These are phyloP conservation scores for Epichloe gansuensis DNA, from an alignment of 2,329 filamentous ascomycete species.

Conservation along the genomic window DNA sequence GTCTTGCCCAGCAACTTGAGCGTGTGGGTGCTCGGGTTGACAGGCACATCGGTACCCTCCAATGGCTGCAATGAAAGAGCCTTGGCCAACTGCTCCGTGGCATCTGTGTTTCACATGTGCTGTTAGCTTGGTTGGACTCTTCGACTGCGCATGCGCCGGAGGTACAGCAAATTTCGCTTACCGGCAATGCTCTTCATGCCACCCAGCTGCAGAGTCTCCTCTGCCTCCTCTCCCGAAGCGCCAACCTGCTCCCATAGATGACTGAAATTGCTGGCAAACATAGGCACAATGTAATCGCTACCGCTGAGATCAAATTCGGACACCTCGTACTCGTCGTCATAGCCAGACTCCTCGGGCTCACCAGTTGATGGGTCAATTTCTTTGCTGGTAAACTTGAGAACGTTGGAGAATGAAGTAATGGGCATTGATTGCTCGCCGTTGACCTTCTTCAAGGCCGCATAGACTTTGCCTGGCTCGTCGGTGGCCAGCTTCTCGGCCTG, in stretches of 20 bases:
- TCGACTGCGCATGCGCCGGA: background rate
- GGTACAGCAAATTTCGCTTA: constrained; percentile 32
- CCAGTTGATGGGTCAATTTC: constrained; percentile 92
- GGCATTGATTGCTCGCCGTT: constrained; percentile 66
- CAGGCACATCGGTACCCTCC: constrained; percentile 82
- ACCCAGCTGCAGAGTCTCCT: constrained; percentile 79
- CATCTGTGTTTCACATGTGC: constrained; percentile 45
- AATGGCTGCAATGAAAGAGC: constrained; percentile 82
- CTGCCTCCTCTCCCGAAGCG: constrained; percentile 75
- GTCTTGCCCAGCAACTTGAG: constrained; percentile 96
- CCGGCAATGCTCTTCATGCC: constrained; percentile 86
- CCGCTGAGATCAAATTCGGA: constrained; percentile 84
- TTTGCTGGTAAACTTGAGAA: constrained; percentile 94
- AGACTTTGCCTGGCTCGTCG: constrained; percentile 83
- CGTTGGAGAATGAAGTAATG: constrained; percentile 72
- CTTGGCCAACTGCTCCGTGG: constrained; percentile 80
- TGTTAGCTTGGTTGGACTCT: constrained; percentile 11
- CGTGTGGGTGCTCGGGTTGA: constrained; percentile 82
- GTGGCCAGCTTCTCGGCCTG: constrained; percentile 70
- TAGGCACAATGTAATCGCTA: constrained; percentile 86
- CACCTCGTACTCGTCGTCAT: constrained; percentile 96
- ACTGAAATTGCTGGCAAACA: constrained; percentile 89
- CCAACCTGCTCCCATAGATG: constrained; percentile 92
- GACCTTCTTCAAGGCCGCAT: constrained; percentile 83
- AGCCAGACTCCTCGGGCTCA: constrained; percentile 82